Evolutionary conservation across 164 flowering plant species (phyloP).

Genomic region (Protea cynaroides): DNA sequence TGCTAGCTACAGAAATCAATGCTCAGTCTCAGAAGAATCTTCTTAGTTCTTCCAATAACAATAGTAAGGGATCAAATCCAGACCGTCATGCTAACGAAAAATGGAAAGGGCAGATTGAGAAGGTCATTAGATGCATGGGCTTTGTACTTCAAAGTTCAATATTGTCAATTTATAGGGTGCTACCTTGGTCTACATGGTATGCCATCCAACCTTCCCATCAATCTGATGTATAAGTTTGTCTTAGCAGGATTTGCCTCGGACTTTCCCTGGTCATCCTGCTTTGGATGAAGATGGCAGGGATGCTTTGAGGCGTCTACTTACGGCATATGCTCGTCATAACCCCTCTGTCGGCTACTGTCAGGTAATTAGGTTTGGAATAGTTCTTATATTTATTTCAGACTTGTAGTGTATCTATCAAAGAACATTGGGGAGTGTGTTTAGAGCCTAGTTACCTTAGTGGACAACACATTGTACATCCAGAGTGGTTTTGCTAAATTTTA

Average conservation of each 20-base stretch:
- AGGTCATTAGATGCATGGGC: slow-evolving; percentile 46
- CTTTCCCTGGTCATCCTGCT: slow-evolving; percentile 99
- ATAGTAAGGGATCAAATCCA: slow-evolving; percentile 23
- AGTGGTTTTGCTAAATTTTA: no score
- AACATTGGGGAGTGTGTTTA: no score
- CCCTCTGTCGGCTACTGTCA: slow-evolving; percentile 98
- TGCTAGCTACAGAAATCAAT: slow-evolving; percentile 44
- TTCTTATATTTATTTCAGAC: no score
- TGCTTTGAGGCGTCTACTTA: slow-evolving; percentile 91
- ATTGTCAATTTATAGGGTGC: slow-evolving; percentile 21
- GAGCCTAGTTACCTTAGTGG: no score
- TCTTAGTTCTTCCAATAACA: slow-evolving; percentile 19
- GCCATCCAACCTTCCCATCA: slow-evolving; percentile 5
- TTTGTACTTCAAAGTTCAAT: slow-evolving; percentile 16
- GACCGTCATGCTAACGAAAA: slow-evolving; percentile 48
- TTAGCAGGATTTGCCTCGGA: slow-evolving; percentile 91
- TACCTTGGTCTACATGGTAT: slow-evolving; percentile 11
- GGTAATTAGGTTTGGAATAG: slow-evolving; percentile 35
- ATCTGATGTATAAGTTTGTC: slow-evolving; percentile 16
- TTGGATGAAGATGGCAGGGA: slow-evolving; percentile 93
- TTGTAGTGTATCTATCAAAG: no score
- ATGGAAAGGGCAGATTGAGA: slow-evolving; percentile 98
- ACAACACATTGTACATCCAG: no score
- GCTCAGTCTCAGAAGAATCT: slow-evolving; percentile 21
- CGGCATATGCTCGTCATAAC: slow-evolving; percentile 97